Evolutionary conservation across 306 rosid species (phyloP), one percentile per base, ranked within the genome.

Genomic region (Cucurbita ficifolia): DNA sequence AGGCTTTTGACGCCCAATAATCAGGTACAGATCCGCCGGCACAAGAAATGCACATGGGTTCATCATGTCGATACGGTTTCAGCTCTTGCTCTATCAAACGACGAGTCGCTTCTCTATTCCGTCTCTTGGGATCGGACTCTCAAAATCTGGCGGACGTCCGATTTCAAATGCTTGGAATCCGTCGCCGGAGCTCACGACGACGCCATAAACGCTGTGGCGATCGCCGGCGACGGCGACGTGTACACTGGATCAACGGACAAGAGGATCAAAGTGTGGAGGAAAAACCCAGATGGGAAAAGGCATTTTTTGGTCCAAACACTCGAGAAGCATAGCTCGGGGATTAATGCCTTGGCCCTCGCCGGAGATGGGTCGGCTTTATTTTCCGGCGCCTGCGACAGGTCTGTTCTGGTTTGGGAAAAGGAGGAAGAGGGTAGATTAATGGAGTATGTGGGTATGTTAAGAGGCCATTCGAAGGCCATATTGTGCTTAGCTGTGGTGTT

Each of bases 111-210:
- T 39, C 82, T 90, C 19, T 90, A 86, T 71, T 94, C 98, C 0
- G 98, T 89, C 50, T 94, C 98, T 1, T 94, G 98, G 98, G 98
- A 94, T 73, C 83, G 96, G 21, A 83, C 97, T 8, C 76, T 94
- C 73, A 94, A 94, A 81, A 68, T 93, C 6, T 94, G 98, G 98
- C 54, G 90, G 48, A 87, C 90, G 2, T 63, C 76, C 29, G 95
- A 94, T 80, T 90, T 86, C 82, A 82, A 79, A 51, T 94, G 98
- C 74, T 75, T 94, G 79, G 98, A 94, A 48, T 94, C 98, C 8
- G 70, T 90, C 24, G 49, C 46, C 1, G 75, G 84, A 53, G 98
- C 98, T 0, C 98, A 94, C 29, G 92, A 89, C 45, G 98, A 94
- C 48, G 98, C 98, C 4, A 83, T 94, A 17, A 94, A 94, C 40